A percentile compares a stretch with the other conserved stretches of the same genome.
Evolutionary conservation across 2,329 filamentous ascomycete species (phyloP).

Genomic region (Calonectria multiphialidica): DNA sequence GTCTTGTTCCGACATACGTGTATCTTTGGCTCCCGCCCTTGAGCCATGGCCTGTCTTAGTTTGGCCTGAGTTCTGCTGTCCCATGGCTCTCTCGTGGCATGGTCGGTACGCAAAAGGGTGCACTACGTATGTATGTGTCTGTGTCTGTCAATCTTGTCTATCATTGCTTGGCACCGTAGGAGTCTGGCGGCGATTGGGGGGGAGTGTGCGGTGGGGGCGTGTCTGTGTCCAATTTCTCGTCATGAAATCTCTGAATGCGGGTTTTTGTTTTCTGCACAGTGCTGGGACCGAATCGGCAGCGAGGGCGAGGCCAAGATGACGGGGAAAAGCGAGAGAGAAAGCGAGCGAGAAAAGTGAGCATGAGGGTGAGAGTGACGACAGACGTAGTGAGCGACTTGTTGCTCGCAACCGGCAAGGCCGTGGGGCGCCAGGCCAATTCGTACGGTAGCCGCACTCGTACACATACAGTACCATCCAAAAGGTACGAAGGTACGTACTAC

Average conservation of each 20-base stretch:
- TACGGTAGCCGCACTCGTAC: slow-evolving; percentile 40
- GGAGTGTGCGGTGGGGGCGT: neutral
- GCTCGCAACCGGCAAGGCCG: slow-evolving; percentile 38
- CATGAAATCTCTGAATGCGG: slow-evolving; percentile 14
- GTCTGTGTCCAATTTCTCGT: neutral
- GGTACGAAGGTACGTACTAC: slow-evolving; percentile 35
- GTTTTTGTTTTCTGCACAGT: slow-evolving; percentile 22
- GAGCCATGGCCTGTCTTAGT: slow-evolving; percentile 7
- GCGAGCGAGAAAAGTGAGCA: slow-evolving; percentile 25
- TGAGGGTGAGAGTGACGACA: slow-evolving; percentile 26
- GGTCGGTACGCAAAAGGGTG: neutral
- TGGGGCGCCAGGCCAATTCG: slow-evolving; percentile 41
- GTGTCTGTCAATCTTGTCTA: slow-evolving; percentile 9
- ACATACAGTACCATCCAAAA: slow-evolving; percentile 35
- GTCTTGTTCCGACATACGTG: neutral
- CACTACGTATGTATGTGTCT: slow-evolving; percentile 1
- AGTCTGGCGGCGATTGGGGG: neutral
- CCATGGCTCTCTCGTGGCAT: slow-evolving; percentile 9
- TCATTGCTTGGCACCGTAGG: slow-evolving; percentile 4
- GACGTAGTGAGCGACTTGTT: slow-evolving; percentile 28
- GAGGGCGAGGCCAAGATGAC: slow-evolving; percentile 1
- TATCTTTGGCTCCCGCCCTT: slow-evolving; percentile 5
- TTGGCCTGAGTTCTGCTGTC: neutral
- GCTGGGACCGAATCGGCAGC: slow-evolving; percentile 1
- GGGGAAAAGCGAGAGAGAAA: slow-evolving; percentile 19